phyloP scores from a whole-genome alignment of 2,329 filamentous ascomycete genomes.

The Trichophyton schoenleinii region DNA sequence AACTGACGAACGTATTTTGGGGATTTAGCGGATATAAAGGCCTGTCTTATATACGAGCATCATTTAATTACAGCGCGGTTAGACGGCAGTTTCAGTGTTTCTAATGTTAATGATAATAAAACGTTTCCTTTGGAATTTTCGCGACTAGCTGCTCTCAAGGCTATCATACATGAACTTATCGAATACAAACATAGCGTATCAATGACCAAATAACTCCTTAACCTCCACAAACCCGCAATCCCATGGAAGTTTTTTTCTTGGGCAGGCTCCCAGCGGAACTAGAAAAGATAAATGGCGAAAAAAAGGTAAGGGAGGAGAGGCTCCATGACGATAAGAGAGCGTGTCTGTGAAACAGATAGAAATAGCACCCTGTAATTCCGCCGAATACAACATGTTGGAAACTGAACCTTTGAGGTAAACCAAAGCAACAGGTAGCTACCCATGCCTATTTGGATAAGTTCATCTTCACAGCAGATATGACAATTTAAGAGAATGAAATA shows the following conservation, averaged over 20 bases:
- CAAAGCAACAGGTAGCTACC: constrained; percentile 18
- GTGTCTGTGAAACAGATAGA: background rate
- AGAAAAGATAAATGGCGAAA: background rate
- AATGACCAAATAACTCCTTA: background rate
- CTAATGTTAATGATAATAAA: background rate
- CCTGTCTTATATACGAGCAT: background rate
- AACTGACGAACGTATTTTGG: background rate
- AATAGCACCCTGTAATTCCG: background rate
- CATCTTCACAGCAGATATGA: constrained; percentile 20
- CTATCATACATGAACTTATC: background rate
- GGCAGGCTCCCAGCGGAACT: background rate
- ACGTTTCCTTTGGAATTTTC: background rate
- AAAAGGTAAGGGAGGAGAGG: background rate
- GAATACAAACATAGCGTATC: background rate
- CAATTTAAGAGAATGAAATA: constrained; percentile 20
- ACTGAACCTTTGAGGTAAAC: constrained; percentile 15
- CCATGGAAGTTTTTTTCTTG: background rate
- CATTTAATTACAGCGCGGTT: background rate
- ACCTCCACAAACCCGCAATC: background rate
- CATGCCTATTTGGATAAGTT: constrained; percentile 18
- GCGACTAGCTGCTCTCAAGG: background rate
- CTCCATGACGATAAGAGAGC: background rate
- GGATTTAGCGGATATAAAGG: background rate
- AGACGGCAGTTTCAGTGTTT: background rate
- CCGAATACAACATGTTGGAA: constrained; percentile 1